Conservation (phyloP, 306 rosid species). For the Castanea crenata region DNA sequence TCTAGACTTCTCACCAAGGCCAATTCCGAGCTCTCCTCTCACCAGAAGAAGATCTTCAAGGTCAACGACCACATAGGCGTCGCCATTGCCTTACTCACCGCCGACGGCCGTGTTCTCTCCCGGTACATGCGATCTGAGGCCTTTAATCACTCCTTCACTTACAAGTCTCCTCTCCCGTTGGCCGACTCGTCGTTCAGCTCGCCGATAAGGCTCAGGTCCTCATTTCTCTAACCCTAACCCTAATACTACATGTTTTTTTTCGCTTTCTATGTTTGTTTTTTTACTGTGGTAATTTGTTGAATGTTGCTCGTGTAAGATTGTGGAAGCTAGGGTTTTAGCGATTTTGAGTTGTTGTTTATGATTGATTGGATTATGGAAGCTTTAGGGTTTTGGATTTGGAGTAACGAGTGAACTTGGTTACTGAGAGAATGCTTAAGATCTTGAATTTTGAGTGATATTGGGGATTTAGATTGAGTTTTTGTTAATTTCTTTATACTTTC, state of each 20-base stretch:
- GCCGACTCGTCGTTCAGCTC: slow-evolving; percentile 91
- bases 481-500: too few relatives aligned
- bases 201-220: slow-evolving; percentile 93
- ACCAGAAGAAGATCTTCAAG: slow-evolving; percentile 99
- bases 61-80: slow-evolving; percentile 95
- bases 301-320: background rate
- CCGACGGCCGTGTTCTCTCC: slow-evolving; percentile 87
- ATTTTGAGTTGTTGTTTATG: background rate
- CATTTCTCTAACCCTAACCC: slow-evolving; percentile 13
- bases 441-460: too few relatives aligned
- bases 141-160: slow-evolving; percentile 75
- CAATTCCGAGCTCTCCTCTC: slow-evolving; percentile 85
- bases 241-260: background rate
- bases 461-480: too few relatives aligned
- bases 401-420: background rate
- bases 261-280: background rate
- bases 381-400: background rate
- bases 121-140: slow-evolving; percentile 76
- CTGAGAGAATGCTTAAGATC: background rate
- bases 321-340: slow-evolving; percentile 33
- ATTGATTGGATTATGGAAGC: background rate
- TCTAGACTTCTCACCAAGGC: slow-evolving; percentile 53
- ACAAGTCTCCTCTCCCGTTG: slow-evolving; percentile 85
- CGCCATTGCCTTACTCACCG: slow-evolving; percentile 90
- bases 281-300: background rate